Percentiles rank a stretch among this genome's conserved stretches.
These are phyloP conservation scores for Claviceps monticola DNA, from an alignment of 2,329 filamentous ascomycete genomes.

Conservation along the genomic window DNA sequence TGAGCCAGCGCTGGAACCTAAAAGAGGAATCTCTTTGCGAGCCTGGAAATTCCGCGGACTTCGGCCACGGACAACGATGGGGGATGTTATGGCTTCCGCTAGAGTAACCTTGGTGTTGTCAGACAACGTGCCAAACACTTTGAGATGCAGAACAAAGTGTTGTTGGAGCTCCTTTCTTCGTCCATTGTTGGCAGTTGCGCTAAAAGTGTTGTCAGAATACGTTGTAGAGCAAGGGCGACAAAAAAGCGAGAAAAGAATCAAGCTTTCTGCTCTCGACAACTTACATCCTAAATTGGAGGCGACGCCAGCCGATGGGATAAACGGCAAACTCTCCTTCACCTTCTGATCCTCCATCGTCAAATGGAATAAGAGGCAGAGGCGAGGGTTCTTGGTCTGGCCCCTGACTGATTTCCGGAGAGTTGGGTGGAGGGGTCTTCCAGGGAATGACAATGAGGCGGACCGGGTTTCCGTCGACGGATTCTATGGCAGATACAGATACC, in stretches of 20 bases:
- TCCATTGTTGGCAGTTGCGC: slow-evolving; percentile 92
- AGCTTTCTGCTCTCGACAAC: slow-evolving; percentile 26
- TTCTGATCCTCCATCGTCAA: slow-evolving; percentile 45
- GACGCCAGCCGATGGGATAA: slow-evolving; percentile 88
- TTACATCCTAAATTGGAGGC: slow-evolving; percentile 77
- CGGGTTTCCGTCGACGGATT: slow-evolving; percentile 83
- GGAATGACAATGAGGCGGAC: slow-evolving; percentile 94
- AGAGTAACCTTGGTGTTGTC: slow-evolving; percentile 73
- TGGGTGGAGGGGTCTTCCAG: slow-evolving; percentile 88
- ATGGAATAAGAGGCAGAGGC: slow-evolving; percentile 59
- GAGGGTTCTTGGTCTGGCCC: slow-evolving; percentile 71
- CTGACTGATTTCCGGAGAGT: slow-evolving; percentile 52
- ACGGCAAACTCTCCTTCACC: slow-evolving; percentile 70
- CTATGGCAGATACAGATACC: slow-evolving; percentile 78
- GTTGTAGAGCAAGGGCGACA: no score
- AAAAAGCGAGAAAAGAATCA: slow-evolving; percentile 14
- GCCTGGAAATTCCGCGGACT: slow-evolving; percentile 93
- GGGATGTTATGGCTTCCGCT: slow-evolving; percentile 72
- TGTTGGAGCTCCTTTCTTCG: slow-evolving; percentile 90
- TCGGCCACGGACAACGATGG: slow-evolving; percentile 84
- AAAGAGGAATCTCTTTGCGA: slow-evolving; percentile 79
- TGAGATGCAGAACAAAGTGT: slow-evolving; percentile 83
- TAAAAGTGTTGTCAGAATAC: slow-evolving; percentile 13
- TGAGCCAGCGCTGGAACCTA: slow-evolving; percentile 62
- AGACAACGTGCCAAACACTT: slow-evolving; percentile 69